Base-by-base conservation (phyloP, 1,139 yeast genomes). In the Diutina mesorugosa region DNA sequence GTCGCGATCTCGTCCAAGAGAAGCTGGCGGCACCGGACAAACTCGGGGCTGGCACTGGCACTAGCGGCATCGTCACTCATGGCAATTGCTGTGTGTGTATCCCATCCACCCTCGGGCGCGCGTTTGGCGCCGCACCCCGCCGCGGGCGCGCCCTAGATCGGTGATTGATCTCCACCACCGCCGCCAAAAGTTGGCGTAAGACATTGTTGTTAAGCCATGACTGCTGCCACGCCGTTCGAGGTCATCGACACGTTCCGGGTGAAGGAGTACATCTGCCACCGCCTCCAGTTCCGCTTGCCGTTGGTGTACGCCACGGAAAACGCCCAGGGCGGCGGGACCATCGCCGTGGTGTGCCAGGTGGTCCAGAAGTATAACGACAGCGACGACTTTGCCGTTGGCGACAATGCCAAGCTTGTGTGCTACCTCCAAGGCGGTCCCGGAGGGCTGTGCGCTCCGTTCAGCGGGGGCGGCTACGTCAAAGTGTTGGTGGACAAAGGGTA, bases 361-460 rank as follows among this genome's bases (percentile, higher is more conserved):
- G 70, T 74, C 30, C 78, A 72, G 58, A 71, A 66, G 58, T 68
- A 65, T 59, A 28, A 18, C 26, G 52, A 32, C 12, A 5, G 10
- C 21, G 52, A 21, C 18, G 9, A 7, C 21, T 51, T 51, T 18
- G 29, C 9, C 41, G 6, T 41, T 21, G 10, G n/a, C 30, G 54
- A 61, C 2, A 60, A 63, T 4, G 66, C 72, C 0, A 75, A 74
- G 55, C 58, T 77, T 1, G 64, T 78, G 10, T 67, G 77, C 8
- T 81, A 70, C 60, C 66, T 81, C 50, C 85, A 81, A 65, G 85
- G 85, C 5, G 85, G 85, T 0, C 86, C 86, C 0, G 85, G 86
- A 1, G 79, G 75, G 57, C 75, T 78, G 1, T 69, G 80, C 57
- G 65, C 71, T 1, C 58, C 72, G 8, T 66, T 69, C 47, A 59